Base-by-base conservation (phyloP, 2,329 filamentous ascomycete genomes). In the Cladosporium sp. region DNA sequence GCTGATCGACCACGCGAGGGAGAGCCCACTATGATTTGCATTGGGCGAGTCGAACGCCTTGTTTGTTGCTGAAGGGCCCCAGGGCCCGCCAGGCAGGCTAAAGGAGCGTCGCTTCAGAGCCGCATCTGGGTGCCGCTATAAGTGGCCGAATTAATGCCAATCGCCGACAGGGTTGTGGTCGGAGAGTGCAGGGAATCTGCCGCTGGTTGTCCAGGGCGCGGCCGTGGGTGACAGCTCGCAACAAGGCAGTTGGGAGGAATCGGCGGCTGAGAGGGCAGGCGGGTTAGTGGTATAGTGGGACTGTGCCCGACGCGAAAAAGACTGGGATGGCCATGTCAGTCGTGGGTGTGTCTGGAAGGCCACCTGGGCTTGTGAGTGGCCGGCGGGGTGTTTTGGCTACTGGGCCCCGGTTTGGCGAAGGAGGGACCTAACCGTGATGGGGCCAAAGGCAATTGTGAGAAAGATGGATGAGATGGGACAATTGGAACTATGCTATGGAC, bases 1-100 rank as follows among this genome's bases (percentile, higher is more conserved):
- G 43, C 29, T 36, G 43, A 48, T 48, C 43, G 36, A 29, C 43
- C 43, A 48, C 43, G 43, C 43, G 43, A 48, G 36, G 36, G 27
- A 18, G 19, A 12, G 19, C 22, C 43, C 38, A 48, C 11, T 48
- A 48, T 48, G 43, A 48, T 48, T 48, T 40, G 43, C 43, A 48
- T 48, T 36, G 43, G 43, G 39, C 25, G 20, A 16, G 22, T 4
- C 22, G 22, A 27, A 27, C 22, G 22, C 22, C 22, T 27, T 27
- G 4, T 27, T 27, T n/a, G n/a, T n/a, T n/a, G n/a, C n/a, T n/a
- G n/a, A n/a, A n/a, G n/a, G n/a, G n/a, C n/a, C n/a, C n/a, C n/a
- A n/a, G n/a, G n/a, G n/a, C n/a, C n/a, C n/a, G n/a, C 22, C 4
- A 27, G 22, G 22, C 22, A 27, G 22, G 22, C 22, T 4, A 27